phyloP scores from a whole-genome alignment of 1,139 yeast species.

The Magnusiomyces suaveolens region DNA sequence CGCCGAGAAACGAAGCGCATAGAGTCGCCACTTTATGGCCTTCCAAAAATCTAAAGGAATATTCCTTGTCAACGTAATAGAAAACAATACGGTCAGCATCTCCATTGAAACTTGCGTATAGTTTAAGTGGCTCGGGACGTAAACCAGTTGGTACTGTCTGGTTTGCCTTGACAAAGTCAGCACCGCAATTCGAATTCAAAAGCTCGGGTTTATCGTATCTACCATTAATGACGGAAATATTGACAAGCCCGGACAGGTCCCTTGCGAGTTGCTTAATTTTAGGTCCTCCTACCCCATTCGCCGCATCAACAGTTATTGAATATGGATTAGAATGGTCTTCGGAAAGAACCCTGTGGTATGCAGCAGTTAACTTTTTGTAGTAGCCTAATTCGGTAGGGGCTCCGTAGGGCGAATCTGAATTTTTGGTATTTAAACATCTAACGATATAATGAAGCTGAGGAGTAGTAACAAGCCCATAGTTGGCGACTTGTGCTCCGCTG shows the following conservation, averaged over 20 bases:
- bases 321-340: constrained; percentile 24
- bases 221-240: constrained; percentile 48
- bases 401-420: constrained; percentile 43
- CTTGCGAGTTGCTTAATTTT: constrained; percentile 45
- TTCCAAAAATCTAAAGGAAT: constrained; percentile 61
- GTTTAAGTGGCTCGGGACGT: constrained; percentile 31
- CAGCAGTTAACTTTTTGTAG: constrained; percentile 49
- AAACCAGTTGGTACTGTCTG: constrained; percentile 67
- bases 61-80: constrained; percentile 48
- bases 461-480: constrained; percentile 73
- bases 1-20: constrained; percentile 58
- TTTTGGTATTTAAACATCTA: constrained; percentile 52
- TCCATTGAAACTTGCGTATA: constrained; percentile 88
- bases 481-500: constrained; percentile 39
- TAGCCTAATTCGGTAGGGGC: constrained; percentile 60
- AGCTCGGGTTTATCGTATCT: constrained; percentile 45
- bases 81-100: constrained; percentile 94
- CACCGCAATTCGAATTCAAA: constrained; percentile 81
- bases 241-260: constrained; percentile 36
- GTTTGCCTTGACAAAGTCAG: constrained; percentile 87
- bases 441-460: constrained; percentile 92
- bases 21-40: constrained; percentile 92
- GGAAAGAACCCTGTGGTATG: constrained; percentile 35
- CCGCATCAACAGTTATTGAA: constrained; percentile 66
- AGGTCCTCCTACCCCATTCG: constrained; percentile 94